Evolutionary conservation across 2,329 filamentous ascomycete genomes (phyloP).

Genomic region (Fusarium pseudograminearum): DNA sequence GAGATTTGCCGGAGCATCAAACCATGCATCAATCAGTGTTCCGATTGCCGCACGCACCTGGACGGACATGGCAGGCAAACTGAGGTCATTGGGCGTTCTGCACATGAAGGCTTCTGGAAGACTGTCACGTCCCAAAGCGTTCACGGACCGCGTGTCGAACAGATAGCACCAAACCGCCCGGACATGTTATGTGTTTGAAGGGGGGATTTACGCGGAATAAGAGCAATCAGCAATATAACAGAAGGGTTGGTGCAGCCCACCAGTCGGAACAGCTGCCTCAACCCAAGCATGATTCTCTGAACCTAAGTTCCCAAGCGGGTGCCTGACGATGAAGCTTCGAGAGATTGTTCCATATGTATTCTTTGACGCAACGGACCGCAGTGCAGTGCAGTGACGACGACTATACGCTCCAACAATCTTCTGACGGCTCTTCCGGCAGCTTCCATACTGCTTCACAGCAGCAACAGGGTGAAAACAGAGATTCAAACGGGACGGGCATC

Average conservation of each 20-base stretch:
- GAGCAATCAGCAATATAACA: slow-evolving; percentile 44
- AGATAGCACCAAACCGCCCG: slow-evolving; percentile 28
- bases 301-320: slow-evolving; percentile 32
- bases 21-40: slow-evolving; percentile 21
- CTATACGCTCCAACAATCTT: slow-evolving; percentile 35
- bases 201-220: slow-evolving; percentile 26
- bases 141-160: slow-evolving; percentile 30
- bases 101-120: slow-evolving; percentile 46
- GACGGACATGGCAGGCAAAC: slow-evolving; percentile 34
- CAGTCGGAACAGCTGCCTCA: slow-evolving; percentile 29
- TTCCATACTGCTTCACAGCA: slow-evolving; percentile 41
- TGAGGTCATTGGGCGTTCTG: slow-evolving; percentile 28
- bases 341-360: slow-evolving; percentile 40
- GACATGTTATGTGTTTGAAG: slow-evolving; percentile 28
- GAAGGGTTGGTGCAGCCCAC: slow-evolving; percentile 35
- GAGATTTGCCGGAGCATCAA: slow-evolving; percentile 13
- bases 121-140: slow-evolving; percentile 21
- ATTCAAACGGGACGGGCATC: slow-evolving; percentile 38
- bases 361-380: slow-evolving; percentile 35
- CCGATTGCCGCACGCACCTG: slow-evolving; percentile 21
- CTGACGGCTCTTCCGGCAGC: slow-evolving; percentile 28
- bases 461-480: slow-evolving; percentile 29
- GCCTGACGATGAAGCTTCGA: slow-evolving; percentile 40
- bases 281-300: slow-evolving; percentile 26
- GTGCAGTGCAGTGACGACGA: slow-evolving; percentile 39